Conservation (phyloP, 2,329 filamentous ascomycete species). For the Colletotrichum lindemuthianum region DNA sequence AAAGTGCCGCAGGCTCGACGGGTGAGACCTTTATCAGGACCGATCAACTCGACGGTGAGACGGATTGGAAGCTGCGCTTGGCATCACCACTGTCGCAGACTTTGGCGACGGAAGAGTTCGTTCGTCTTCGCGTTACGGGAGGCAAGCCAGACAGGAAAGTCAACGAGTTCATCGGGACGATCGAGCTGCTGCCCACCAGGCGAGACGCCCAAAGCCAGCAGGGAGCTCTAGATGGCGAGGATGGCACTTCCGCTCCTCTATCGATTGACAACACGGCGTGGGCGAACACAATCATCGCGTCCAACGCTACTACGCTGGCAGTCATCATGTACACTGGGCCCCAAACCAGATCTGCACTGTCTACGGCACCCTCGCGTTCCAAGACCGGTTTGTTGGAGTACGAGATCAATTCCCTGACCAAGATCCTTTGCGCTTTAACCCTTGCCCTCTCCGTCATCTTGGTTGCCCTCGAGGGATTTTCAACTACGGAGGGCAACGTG, state of each 20-base stretch:
- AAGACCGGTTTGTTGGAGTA: slow-evolving; percentile 94
- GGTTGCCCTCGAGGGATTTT: slow-evolving; percentile 87
- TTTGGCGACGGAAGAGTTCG: slow-evolving; percentile 78
- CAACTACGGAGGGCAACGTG: slow-evolving; percentile 69
- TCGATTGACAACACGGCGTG: slow-evolving; percentile 98
- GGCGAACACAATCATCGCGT: slow-evolving; percentile 97
- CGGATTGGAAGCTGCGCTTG: slow-evolving; percentile 95
- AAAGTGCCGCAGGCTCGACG: slow-evolving; percentile 55
- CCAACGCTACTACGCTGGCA: slow-evolving; percentile 86
- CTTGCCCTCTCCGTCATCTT: slow-evolving; percentile 86
- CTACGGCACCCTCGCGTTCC: slow-evolving; percentile 89
- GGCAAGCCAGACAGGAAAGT: slow-evolving; percentile 94
- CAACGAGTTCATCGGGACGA: slow-evolving; percentile 92
- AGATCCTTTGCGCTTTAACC: slow-evolving; percentile 92
- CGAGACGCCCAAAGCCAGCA: slow-evolving; percentile 58
- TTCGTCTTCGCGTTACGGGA: slow-evolving; percentile 76
- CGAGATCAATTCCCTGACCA: slow-evolving; percentile 96
- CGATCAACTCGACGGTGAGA: slow-evolving; percentile 96
- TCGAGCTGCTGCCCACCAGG: slow-evolving; percentile 74
- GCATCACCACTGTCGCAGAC: slow-evolving; percentile 87
- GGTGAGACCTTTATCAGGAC: slow-evolving; percentile 98
- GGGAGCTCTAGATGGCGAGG: slow-evolving; percentile 46
- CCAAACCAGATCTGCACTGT: slow-evolving; percentile 92
- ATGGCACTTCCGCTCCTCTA: slow-evolving; percentile 73
- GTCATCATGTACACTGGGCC: slow-evolving; percentile 95